Base-by-base conservation (phyloP, 768 basidiomycete species). In the Coprinopsis marcescibilis region DNA sequence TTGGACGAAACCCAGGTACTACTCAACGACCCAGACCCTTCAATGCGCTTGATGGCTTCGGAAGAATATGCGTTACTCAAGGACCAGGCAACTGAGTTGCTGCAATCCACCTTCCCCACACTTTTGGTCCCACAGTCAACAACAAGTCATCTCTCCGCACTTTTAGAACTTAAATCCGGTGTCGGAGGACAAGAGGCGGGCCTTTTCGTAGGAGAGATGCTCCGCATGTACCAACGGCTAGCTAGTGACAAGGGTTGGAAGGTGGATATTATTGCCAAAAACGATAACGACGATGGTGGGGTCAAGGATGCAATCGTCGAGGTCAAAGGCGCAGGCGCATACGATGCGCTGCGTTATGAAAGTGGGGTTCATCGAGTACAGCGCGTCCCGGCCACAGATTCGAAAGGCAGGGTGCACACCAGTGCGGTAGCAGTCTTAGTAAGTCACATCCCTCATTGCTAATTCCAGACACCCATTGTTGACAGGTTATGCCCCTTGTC, bases 301-400 rank as follows among this genome's bases (percentile, higher is more conserved):
- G 66, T 81, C 38, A 85, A 82, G 54, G 88, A 91, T 48, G 89
- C 84, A 4, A 77, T 86, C 15, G 63, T 92, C 7, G 90, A 94
- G 57, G 68, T 94, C 11, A 82, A 83, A 50, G 89, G 90, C 0
- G 65, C 75, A 1, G 84, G 86, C 0, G 82, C 80, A 8, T 97
- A 88, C 55, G 93, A 93, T 49, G 64, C 70, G 1, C 61, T 98
- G 44, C 69, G 83, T 29, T 93, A 85, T 82, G 96, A 99, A 64
- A 92, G 87, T 49, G 96, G 96, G 2, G 92, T 99, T 0, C 96
- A 98, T 66, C 75, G 96, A 2, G 92, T 99, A 0, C 95, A 98
- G 66, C 66, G 96, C 33, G 89, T 98, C 1, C 96, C 96, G 1
- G 81, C 81, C 7, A 98, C 93, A 3, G 95, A 97, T 56, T 71